Evolutionary conservation across 2,329 filamentous ascomycete genomes (phyloP), one percentile per base, ranked within the genome.

Genomic region (Alternaria hordeiaustralica): DNA sequence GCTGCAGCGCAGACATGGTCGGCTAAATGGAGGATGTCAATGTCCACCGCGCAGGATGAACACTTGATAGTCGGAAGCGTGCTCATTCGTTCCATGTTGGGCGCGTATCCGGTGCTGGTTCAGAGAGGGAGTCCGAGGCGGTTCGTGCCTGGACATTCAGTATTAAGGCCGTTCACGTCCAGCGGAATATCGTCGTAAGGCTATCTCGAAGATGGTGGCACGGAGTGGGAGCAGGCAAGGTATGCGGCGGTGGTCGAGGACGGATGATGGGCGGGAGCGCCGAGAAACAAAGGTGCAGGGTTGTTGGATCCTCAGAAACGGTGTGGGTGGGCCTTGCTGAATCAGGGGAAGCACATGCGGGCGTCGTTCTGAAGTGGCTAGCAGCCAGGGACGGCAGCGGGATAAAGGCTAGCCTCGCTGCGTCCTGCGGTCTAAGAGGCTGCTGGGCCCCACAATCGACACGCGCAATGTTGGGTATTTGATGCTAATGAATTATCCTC

Each of bases 1-100:
- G 79, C 64, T 62, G 79, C 82, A 49, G 79, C 79, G 79, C 94
- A 97, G 65, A 92, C 79, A 83, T 97, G 94, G 66, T 96, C 93
- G 65, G 92, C 93, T 90, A 97, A 92, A 79, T 90, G 84, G 44
- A 91, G 90, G 71, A 97, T 96, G 76, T 94, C 90, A 63, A 97
- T 92, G 73, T 94, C 88, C 58, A 75, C 72, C 47, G 73, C 75
- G 68, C 79, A 80, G 51, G 73, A 77, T 23, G 78, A 80, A 67
- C 79, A 81, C 69, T 81, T 81, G 65, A 81, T 80, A 43, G 69
- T 75, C 8, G 78, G 78, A 57, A 80, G 65, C 49, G 76, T 68
- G 70, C 78, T 78, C 69, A 73, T 69, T 60, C 75, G 66, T 41
- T 74, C 73, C 54, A 73, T 75, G 60, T 64, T 71, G 61, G 63